A percentile compares a stretch with the other conserved stretches of the same genome.
Conservation (phyloP, 768 basidiomycete species). For the Panellus pusillus region DNA sequence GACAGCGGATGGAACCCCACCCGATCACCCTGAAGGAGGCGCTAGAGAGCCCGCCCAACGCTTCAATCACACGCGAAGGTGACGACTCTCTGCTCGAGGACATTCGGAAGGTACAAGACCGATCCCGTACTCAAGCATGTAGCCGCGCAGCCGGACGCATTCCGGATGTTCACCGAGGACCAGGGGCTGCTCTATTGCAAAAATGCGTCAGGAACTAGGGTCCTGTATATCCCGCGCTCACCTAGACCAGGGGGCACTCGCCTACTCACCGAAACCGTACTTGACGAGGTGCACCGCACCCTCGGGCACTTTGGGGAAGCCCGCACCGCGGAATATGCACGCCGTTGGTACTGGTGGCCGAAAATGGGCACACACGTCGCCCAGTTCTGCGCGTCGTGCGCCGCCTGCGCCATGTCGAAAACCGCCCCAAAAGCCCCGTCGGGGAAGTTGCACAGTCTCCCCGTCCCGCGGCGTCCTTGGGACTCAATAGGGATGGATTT, state of each 20-base stretch:
- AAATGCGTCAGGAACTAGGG: neutral
- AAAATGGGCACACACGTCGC: constrained; percentile 1
- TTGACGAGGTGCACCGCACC: neutral
- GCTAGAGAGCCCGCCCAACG: no score
- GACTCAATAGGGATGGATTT: constrained; percentile 35
- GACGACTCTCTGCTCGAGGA: neutral
- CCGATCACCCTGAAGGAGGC: neutral
- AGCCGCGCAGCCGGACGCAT: neutral
- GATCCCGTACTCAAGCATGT: neutral
- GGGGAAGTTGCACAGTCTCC: constrained; percentile 23
- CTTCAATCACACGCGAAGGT: no score
- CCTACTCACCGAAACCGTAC: no score
- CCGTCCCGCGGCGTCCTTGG: constrained; percentile 27
- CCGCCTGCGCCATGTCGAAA: neutral
- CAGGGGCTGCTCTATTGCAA: neutral
- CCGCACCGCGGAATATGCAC: neutral
- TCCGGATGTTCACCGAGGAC: neutral
- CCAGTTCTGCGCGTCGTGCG: constrained; percentile 1
- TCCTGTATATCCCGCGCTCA: neutral
- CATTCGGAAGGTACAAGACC: neutral
- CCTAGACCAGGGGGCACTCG: neutral
- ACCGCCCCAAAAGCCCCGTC: neutral
- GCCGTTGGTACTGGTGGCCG: neutral
- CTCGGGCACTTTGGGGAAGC: neutral
- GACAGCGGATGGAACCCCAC: neutral